Conservation (phyloP, 1,139 yeast species). For the Sugiyamaella neomexicana region DNA sequence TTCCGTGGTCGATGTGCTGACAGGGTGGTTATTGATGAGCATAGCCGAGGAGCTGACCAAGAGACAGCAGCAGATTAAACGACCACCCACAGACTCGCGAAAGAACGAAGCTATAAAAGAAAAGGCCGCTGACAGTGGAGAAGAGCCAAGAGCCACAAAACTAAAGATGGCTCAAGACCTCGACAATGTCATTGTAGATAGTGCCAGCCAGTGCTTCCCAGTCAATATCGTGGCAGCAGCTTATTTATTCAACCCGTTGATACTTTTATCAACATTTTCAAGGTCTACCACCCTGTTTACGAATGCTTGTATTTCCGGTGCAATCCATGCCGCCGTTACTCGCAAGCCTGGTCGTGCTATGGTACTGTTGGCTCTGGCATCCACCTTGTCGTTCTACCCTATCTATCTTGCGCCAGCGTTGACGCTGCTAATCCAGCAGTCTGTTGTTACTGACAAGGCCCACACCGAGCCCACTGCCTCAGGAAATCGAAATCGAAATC, state of each 20-base stretch:
- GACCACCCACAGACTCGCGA: background rate
- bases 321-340: conserved; percentile 51
- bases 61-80: background rate
- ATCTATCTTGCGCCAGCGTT: conserved; percentile 41
- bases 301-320: conserved; percentile 54
- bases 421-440: conserved; percentile 18
- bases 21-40: conserved; percentile 46
- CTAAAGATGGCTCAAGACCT: background rate
- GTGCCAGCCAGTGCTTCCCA: conserved; percentile 17
- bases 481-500: background rate
- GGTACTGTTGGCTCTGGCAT: conserved; percentile 58
- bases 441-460: no score
- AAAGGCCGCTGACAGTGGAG: background rate
- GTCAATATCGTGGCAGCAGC: conserved; percentile 47
- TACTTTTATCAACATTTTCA: conserved; percentile 64
- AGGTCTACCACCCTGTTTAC: conserved; percentile 66
- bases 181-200: background rate
- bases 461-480: conserved; percentile 1
- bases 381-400: conserved; percentile 66
- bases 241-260: conserved; percentile 79
- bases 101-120: background rate
- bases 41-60: conserved; percentile 37
- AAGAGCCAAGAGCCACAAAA: background rate
- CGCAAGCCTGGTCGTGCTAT: conserved; percentile 50
- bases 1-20: conserved; percentile 44